phyloP scores from a whole-genome alignment of 83 land plant species.

The Diphasiastrum complanatum region DNA sequence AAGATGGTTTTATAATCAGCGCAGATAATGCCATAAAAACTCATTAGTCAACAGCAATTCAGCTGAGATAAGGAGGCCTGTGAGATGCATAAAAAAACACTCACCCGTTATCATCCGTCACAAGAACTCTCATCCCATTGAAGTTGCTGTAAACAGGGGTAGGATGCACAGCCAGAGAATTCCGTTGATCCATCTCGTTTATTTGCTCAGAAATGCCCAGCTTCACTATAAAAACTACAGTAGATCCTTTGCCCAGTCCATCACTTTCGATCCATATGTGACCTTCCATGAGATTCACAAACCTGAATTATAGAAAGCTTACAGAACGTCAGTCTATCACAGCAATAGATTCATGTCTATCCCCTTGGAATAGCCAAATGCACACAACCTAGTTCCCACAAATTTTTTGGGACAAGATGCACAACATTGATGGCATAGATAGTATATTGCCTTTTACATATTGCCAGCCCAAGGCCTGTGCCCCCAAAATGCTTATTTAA shows the following conservation, averaged over 20 bases:
- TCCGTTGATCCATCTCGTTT: conserved; percentile 7
- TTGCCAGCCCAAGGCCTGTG: conserved; percentile 53
- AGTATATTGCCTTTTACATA: conserved; percentile 53
- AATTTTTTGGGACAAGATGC: not conserved
- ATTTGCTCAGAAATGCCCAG: conserved; percentile 5
- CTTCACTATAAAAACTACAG: conserved; percentile 35
- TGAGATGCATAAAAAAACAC: no score
- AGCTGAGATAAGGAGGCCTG: no score
- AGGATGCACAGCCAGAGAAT: not conserved
- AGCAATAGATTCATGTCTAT: not conserved
- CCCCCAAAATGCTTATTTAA: conserved; percentile 30
- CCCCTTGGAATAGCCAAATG: not conserved
- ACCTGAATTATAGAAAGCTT: not conserved
- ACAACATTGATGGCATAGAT: conserved; percentile 29
- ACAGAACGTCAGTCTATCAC: no score
- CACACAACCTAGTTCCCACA: not conserved
- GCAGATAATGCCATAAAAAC: no score
- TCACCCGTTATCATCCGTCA: no score
- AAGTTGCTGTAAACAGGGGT: no score
- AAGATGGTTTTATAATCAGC: no score
- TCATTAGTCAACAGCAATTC: no score
- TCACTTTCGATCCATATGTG: conserved; percentile 41
- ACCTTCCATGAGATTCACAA: conserved; percentile 52
- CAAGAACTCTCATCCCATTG: no score
- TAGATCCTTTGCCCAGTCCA: conserved; percentile 39